Evolutionary conservation across 768 basidiomycete genomes (phyloP), one percentile per base, ranked within the genome.

Genomic region (Collybia sp.): DNA sequence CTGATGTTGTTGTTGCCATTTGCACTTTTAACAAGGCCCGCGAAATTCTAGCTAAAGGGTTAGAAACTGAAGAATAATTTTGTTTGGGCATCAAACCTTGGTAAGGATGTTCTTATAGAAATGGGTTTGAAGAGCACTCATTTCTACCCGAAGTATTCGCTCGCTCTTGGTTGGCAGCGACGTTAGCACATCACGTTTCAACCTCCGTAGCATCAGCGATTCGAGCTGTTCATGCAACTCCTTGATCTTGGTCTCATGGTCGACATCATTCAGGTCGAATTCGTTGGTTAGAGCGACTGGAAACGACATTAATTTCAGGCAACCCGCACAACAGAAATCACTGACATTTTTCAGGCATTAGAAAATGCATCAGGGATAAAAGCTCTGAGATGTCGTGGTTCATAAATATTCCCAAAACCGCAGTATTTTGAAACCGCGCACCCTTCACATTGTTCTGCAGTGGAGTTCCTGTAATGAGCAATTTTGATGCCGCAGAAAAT

Each of bases 401-500:
- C 12, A 46, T 52, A 37, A 37, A 43, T 13, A 15, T 19, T 46
- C 20, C 49, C 18, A 37, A 45, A n/a, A 17, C 15, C 30, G 38
- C 17, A 54, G 48, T 35, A 43, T 54, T 49, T 30, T 33, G 40
- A 42, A 19, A 32, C 15, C 20, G 58, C 73, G 37, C 55, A 93
- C 94, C 94, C 75, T 93, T 97, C 56, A 99, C 95, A 61, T 96
- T 99, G 71, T 99, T 99, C 65, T 99, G 96, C 45, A 99, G 72
- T 18, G 96, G 96, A 2, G 96, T 99, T 12, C 96, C 96, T 1
- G 96, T 99, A 62, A 99, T 98, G 56, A 99, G 82, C 46, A 99
- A 77, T 68, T 95, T 93, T 32, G 89, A 93, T 3, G 88, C 86
- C 37, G 93, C 86, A 40, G 82, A 78, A 71, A 98, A 99, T 51